phyloP scores from a whole-genome alignment of 169 alveolate genomes.

The Eimeria zaria region DNA sequence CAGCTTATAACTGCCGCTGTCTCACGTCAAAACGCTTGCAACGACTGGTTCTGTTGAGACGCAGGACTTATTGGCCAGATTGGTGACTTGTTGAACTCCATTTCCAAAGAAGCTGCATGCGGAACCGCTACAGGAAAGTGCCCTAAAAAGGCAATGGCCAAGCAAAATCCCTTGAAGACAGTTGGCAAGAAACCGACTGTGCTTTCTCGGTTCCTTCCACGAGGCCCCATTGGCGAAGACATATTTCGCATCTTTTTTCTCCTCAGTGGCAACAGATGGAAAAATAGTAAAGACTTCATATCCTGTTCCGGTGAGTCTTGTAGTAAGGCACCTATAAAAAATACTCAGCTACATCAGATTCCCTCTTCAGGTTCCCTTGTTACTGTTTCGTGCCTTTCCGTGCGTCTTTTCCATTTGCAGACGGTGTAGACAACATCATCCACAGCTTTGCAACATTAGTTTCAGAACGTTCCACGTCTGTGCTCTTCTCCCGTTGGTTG shows the following conservation, averaged over 20 bases:
- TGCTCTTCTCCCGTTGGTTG: slow-evolving; percentile 60
- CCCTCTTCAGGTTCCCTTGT: neutral
- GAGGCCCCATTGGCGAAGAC: slow-evolving; percentile 20
- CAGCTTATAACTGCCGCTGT: neutral
- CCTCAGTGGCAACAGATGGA: slow-evolving; percentile 64
- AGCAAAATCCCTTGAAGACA: slow-evolving; percentile 10
- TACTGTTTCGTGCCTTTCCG: slow-evolving; percentile 12
- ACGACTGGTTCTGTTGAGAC: neutral
- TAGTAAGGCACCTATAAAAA: neutral
- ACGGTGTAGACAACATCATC: slow-evolving; percentile 32
- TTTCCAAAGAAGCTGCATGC: slow-evolving; percentile 37
- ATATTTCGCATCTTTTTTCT: slow-evolving; percentile 13
- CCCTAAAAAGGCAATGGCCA: slow-evolving; percentile 30
- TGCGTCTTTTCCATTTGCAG: slow-evolving; percentile 7
- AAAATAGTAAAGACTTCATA: slow-evolving; percentile 11
- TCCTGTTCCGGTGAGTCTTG: slow-evolving; percentile 11
- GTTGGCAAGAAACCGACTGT: slow-evolving; percentile 18
- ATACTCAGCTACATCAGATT: neutral
- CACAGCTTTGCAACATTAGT: neutral
- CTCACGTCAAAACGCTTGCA: neutral
- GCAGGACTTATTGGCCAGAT: slow-evolving; percentile 6
- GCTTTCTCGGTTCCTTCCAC: neutral
- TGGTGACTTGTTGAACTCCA: neutral
- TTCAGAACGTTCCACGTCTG: slow-evolving; percentile 14
- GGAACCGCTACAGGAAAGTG: slow-evolving; percentile 26